These are phyloP conservation scores for Neopestalotiopsis sp. DNA, from an alignment of 2,329 filamentous ascomycete genomes.

Conservation along the genomic window DNA sequence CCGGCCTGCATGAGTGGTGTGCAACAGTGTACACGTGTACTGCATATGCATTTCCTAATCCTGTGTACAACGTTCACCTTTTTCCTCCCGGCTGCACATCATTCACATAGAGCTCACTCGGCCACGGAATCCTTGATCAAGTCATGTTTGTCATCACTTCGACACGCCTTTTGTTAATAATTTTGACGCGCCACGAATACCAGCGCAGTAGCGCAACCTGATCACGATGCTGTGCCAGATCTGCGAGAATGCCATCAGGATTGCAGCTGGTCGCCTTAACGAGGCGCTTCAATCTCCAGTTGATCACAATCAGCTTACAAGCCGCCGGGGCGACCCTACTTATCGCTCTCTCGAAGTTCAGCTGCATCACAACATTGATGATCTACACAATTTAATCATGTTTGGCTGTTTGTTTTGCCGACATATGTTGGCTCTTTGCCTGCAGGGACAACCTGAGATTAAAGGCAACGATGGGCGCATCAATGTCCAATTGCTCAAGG, in stretches of 20 bases:
- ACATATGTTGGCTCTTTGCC: not conserved
- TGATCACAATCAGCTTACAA: no score
- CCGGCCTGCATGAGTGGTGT: no score
- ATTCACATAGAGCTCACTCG: no score
- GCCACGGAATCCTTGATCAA: no score
- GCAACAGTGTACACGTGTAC: no score
- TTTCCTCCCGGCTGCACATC: no score
- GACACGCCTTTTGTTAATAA: no score
- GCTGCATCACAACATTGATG: not conserved
- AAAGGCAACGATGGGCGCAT: not conserved
- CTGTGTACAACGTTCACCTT: no score
- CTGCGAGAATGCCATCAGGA: not conserved
- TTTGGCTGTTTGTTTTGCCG: not conserved
- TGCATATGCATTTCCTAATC: no score
- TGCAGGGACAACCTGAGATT: not conserved
- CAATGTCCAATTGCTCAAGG: not conserved
- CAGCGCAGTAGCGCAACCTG: no score
- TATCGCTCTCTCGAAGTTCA: not conserved
- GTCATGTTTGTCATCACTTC: no score
- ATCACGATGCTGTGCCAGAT: not conserved
- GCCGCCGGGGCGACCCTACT: not conserved
- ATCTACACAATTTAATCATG: not conserved
- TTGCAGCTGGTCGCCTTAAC: not conserved
- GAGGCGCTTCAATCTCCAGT: not conserved
- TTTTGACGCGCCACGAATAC: no score